Evolutionary conservation across 768 basidiomycete species (phyloP), one percentile per base, ranked within the genome.

Genomic region (Coprinellus aureogranulatus): DNA sequence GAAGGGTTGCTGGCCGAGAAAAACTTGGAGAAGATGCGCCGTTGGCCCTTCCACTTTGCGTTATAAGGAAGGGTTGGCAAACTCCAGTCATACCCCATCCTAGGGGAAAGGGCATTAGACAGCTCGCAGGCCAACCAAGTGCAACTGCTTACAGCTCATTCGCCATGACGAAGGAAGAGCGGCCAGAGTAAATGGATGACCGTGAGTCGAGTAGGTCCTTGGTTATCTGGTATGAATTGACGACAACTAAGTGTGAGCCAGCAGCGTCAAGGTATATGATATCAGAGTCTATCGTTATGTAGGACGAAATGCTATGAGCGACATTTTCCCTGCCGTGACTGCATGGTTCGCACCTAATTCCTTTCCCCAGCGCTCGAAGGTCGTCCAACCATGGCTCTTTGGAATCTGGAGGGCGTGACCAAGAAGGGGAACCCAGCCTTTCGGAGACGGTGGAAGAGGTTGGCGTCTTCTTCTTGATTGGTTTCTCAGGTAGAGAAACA

Each of bases 171-270:
- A 54, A 54, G 20, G 25, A 9, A 5, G n/a, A 40, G 18, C 53
- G 25, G 59, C 82, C 81, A 4, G 85, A 84, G 60, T 85, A 86
- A 46, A 81, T 81, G 16, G 69, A 63, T n/a, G 79, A 81, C 4
- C 81, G 73, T 59, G 79, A 84, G 48, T 85, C 84, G 42, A 87
- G 79, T 1, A 86, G 75, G 30, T 86, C 84, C 42, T 70, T 70
- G 1, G 77, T 77, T 1, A 73, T 69, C 41, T 77, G 61, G 18
- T 73, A 65, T 2, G 78, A 74, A 63, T 83, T 84, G 5, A 73
- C 59, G 47, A 73, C 65, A 9, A 73, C 56, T 12, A 73, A 51
- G 28, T 76, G 73, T 57, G 76, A 77, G 28, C 83, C 81, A 3
- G 85, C 65, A 11, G 80, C 74, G 53, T 75, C 76, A n/a, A 84